A percentile compares a stretch with the other conserved stretches of the same genome.
Evolutionary conservation across 1,284 basidiomycete genomes (phyloP).

Genomic region (Somion occarium): DNA sequence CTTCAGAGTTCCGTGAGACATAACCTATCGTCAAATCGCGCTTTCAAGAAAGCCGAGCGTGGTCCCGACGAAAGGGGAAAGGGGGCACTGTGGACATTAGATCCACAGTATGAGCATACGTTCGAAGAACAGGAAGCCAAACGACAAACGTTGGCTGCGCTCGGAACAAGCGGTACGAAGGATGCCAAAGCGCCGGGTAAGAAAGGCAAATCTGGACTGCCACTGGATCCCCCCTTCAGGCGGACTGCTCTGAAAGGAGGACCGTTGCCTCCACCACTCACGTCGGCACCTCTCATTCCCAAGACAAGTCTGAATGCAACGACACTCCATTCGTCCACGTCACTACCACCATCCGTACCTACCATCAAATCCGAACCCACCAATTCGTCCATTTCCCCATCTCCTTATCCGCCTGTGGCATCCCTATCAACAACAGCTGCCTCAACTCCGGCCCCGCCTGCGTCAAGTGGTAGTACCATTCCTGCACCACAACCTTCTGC

Average conservation of each 20-base stretch:
- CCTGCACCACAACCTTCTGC: constrained; percentile 14
- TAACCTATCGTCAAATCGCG: constrained; percentile 84
- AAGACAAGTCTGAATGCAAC: constrained; percentile 17
- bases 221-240: constrained; percentile 58
- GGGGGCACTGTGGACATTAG: constrained; percentile 86
- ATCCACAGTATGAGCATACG: constrained; percentile 63
- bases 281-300: constrained; percentile 50
- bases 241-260: constrained; percentile 52
- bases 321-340: constrained; percentile 8
- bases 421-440: constrained; percentile 5
- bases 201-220: constrained; percentile 44
- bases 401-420: constrained; percentile 9
- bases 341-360: constrained; percentile 3
- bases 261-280: constrained; percentile 61
- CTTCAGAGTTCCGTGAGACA: constrained; percentile 86
- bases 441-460: constrained; percentile 11
- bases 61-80: constrained; percentile 85
- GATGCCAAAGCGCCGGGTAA: constrained; percentile 35
- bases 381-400: constrained; percentile 6
- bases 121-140: constrained; percentile 67
- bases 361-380: constrained; percentile 22
- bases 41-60: constrained; percentile 82
- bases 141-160: constrained; percentile 34
- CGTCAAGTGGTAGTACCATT: constrained; percentile 9
- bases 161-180: constrained; percentile 30